Percentiles rank a stretch among this genome's conserved stretches.
phyloP scores from a whole-genome alignment of 208 protist genomes.

The Trypanosomatidae sp. region DNA sequence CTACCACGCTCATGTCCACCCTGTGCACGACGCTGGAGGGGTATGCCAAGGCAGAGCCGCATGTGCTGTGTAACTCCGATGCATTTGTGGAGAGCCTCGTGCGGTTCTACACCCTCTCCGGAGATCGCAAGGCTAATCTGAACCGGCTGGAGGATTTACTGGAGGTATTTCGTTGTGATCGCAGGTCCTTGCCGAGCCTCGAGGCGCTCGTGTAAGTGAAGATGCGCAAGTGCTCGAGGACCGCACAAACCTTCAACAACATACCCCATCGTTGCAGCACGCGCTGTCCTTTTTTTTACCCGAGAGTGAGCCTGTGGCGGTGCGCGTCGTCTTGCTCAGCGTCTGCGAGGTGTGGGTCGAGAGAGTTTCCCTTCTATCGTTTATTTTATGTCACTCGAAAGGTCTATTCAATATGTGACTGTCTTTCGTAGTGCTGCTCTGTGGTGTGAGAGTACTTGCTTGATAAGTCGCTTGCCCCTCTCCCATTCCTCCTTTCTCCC shows the following conservation, averaged over 20 bases:
- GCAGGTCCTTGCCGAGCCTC: constrained; percentile 50
- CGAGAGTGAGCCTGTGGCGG: not conserved
- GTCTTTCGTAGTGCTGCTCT: not conserved
- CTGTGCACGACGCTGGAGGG: constrained; percentile 50
- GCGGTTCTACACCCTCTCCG: constrained; percentile 79
- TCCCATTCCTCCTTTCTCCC: not conserved
- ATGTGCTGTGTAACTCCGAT: constrained; percentile 52
- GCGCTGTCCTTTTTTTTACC: not conserved
- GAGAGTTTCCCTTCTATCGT: not conserved
- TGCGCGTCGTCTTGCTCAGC: not conserved
- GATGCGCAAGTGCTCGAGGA: not conserved
- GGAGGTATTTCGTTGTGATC: constrained; percentile 73
- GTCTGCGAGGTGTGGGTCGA: not conserved
- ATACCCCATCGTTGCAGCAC: not conserved
- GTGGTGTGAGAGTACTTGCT: not conserved
- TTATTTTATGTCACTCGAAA: not conserved
- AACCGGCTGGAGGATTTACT: constrained; percentile 59
- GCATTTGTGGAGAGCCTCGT: constrained; percentile 74
- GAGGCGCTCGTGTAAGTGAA: constrained; percentile 50
- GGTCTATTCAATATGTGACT: not conserved
- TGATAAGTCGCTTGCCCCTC: not conserved
- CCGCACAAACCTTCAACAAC: not conserved
- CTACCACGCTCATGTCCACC: constrained; percentile 21
- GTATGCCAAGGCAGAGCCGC: constrained; percentile 59
- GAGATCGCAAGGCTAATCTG: constrained; percentile 45